These are phyloP conservation scores for Xylariaceae sp. DNA, from an alignment of 2,329 filamentous ascomycete species.

Conservation along the genomic window DNA sequence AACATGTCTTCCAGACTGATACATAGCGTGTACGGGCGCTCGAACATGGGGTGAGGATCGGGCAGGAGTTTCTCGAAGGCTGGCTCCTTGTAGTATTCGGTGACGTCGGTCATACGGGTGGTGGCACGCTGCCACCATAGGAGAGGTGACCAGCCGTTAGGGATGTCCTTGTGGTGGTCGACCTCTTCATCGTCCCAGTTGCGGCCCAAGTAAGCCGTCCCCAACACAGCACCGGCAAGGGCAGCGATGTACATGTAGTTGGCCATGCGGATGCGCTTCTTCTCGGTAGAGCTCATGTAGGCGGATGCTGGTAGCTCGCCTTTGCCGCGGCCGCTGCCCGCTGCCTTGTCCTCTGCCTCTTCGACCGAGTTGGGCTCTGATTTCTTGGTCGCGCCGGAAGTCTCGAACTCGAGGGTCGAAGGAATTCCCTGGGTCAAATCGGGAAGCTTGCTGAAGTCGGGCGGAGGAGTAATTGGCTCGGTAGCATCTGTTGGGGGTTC, in stretches of 20 bases:
- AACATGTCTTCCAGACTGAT: slow-evolving; percentile 91
- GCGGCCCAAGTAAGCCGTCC: slow-evolving; percentile 74
- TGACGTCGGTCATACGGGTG: slow-evolving; percentile 70
- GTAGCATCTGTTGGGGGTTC: slow-evolving; percentile 10
- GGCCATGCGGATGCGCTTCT: slow-evolving; percentile 71
- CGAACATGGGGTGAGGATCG: slow-evolving; percentile 73
- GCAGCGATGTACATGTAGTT: slow-evolving; percentile 70
- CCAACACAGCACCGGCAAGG: slow-evolving; percentile 53
- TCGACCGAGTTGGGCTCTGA: slow-evolving; percentile 37
- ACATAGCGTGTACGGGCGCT: slow-evolving; percentile 88
- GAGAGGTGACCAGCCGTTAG: slow-evolving; percentile 73
- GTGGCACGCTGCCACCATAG: slow-evolving; percentile 79
- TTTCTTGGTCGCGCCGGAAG: slow-evolving; percentile 43
- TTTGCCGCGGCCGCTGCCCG: slow-evolving; percentile 50
- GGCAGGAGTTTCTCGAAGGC: slow-evolving; percentile 91
- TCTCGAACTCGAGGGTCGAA: slow-evolving; percentile 81
- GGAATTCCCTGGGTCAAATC: slow-evolving; percentile 94
- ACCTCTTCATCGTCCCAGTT: slow-evolving; percentile 85
- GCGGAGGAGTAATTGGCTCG: slow-evolving; percentile 37
- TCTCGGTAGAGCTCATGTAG: slow-evolving; percentile 89
- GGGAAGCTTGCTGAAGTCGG: slow-evolving; percentile 64
- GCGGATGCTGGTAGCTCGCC: slow-evolving; percentile 71
- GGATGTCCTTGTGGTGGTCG: slow-evolving; percentile 64
- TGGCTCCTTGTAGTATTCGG: slow-evolving; percentile 94
- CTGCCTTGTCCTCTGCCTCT: slow-evolving; percentile 38